These are phyloP conservation scores for Phalaenopsis equestris DNA, from an alignment of 106 monocot genomes.

Conservation along the genomic window DNA sequence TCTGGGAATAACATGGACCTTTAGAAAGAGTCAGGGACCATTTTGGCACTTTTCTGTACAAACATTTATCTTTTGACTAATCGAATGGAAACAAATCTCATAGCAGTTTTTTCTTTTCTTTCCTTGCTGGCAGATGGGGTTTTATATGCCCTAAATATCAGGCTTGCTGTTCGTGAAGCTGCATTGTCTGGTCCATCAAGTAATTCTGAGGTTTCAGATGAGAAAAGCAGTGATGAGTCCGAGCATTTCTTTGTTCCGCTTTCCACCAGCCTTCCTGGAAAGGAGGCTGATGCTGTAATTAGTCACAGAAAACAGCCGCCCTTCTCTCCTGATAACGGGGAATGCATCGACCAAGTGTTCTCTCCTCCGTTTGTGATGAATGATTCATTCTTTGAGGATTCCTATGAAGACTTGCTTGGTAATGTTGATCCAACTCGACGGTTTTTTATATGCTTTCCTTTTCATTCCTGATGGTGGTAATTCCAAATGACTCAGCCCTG, in stretches of 20 bases:
- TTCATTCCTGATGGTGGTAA: neutral
- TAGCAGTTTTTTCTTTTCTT: neutral
- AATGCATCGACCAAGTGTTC: constrained; percentile 48
- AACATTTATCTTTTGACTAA: neutral
- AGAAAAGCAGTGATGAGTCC: constrained; percentile 46
- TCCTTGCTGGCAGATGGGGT: constrained; percentile 32
- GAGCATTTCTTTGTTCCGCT: constrained; percentile 87
- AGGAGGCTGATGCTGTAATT: constrained; percentile 29
- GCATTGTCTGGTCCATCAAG: constrained; percentile 44
- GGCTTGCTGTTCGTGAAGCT: constrained; percentile 80
- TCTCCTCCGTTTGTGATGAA: constrained; percentile 51
- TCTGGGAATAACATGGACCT: no score
- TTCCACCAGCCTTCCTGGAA: constrained; percentile 18
- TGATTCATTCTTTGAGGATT: constrained; percentile 35
- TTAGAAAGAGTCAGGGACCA: no score
- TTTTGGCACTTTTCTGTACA: neutral
- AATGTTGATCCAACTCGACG: constrained; percentile 14
- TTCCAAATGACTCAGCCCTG: neutral
- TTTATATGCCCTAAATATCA: constrained; percentile 45
- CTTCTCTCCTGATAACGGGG: constrained; percentile 33
- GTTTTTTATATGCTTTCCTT: neutral
- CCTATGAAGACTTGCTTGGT: constrained; percentile 66
- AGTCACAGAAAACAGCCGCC: constrained; percentile 34
- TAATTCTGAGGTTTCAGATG: constrained; percentile 29
- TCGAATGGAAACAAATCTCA: neutral